Conservation (phyloP, 345 rosid species). For the Salix purpurea region DNA sequence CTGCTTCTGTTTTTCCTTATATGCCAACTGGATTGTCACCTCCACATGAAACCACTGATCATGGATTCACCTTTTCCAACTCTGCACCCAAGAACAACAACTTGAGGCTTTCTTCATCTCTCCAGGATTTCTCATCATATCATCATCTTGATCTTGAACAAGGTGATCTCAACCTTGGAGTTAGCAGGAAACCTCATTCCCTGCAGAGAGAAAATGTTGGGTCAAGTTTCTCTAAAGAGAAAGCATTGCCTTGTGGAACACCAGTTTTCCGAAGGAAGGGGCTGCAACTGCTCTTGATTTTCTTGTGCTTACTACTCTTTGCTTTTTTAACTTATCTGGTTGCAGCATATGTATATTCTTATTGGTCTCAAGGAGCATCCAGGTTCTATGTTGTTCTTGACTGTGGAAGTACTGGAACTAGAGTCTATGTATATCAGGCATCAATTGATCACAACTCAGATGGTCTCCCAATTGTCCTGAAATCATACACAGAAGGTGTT, state of each 20-base stretch:
- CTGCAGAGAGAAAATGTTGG: constrained; percentile 48
- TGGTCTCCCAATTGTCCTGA: constrained; percentile 65
- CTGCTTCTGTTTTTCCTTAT: constrained; percentile 41
- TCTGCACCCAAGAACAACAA: constrained; percentile 42
- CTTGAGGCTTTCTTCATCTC: constrained; percentile 75
- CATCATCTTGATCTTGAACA: constrained; percentile 54
- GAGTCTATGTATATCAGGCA: constrained; percentile 76
- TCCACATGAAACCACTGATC: constrained; percentile 32
- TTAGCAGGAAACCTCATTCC: constrained; percentile 33
- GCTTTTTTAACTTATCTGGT: constrained; percentile 52
- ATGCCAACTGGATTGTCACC: constrained; percentile 43
- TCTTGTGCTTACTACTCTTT: constrained; percentile 53
- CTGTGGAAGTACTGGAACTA: constrained; percentile 99
- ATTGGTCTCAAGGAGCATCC: constrained; percentile 70
- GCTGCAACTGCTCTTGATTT: constrained; percentile 44
- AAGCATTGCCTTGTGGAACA: constrained; percentile 45
- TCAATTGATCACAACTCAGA: constrained; percentile 52
- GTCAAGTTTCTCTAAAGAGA: constrained; percentile 83
- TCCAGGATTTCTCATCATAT: constrained; percentile 77
- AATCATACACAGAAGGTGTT: constrained; percentile 61
- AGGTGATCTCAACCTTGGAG: constrained; percentile 37
- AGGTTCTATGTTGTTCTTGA: constrained; percentile 90
- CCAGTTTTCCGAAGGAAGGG: constrained; percentile 52
- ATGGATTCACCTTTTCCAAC: constrained; percentile 32
- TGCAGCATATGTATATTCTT: constrained; percentile 54